Percentiles rank a stretch among this genome's conserved stretches.
These are phyloP conservation scores for Xylaria sp. DNA, from an alignment of 2,329 filamentous ascomycete species.

Conservation along the genomic window DNA sequence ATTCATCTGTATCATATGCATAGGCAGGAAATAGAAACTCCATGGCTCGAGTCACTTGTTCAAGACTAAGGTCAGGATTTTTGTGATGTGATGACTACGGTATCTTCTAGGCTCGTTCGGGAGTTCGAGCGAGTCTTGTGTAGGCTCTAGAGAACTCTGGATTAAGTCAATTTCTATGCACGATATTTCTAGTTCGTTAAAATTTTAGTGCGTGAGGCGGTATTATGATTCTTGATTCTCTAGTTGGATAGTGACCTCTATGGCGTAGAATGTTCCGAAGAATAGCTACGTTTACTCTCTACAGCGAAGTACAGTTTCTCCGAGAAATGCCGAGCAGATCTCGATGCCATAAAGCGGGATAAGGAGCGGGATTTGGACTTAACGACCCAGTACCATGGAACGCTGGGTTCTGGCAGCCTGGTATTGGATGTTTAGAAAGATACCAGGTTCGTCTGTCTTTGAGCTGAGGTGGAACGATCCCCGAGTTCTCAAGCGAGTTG, in stretches of 20 bases:
- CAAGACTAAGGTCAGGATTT: neutral
- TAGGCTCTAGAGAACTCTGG: neutral
- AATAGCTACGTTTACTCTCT: neutral
- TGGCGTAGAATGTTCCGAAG: neutral
- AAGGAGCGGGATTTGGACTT: neutral
- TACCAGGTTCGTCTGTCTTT: neutral
- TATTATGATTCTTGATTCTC: too few species aligned
- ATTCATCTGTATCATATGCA: conserved; percentile 14
- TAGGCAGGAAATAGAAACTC: neutral
- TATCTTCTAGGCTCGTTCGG: neutral
- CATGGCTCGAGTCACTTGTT: neutral
- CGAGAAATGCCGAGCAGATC: neutral
- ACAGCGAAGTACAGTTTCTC: neutral
- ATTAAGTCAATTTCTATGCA: neutral
- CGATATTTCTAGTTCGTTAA: neutral
- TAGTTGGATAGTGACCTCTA: too few species aligned
- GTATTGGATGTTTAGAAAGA: neutral
- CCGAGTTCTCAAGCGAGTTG: neutral
- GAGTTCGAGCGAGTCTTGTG: neutral
- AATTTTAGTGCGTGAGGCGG: too few species aligned
- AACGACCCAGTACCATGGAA: neutral
- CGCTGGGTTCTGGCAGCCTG: neutral
- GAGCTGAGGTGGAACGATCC: neutral
- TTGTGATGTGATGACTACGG: neutral
- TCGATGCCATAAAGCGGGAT: neutral